phyloP scores from a whole-genome alignment of 2,329 filamentous ascomycete species.

The Fusarium graminum region DNA sequence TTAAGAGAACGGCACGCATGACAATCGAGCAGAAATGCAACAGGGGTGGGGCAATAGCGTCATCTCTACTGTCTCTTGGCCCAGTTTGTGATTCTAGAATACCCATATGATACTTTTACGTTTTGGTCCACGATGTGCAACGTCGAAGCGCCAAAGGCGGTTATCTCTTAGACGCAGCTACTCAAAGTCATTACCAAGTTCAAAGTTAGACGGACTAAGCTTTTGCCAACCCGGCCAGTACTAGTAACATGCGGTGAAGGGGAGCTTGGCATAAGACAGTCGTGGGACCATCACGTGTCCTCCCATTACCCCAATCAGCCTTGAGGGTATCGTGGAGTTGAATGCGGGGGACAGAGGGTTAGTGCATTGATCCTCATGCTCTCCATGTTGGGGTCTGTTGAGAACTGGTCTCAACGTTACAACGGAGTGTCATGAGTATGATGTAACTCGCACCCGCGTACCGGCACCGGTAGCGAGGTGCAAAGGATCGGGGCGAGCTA shows the following conservation, averaged over 20 bases:
- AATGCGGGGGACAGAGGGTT: conserved; percentile 44
- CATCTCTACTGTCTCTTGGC: conserved; percentile 2
- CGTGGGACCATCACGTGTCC: conserved; percentile 25
- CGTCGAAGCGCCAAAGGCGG: conserved; percentile 22
- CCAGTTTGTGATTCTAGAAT: conserved; percentile 21
- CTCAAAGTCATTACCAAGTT: conserved; percentile 18
- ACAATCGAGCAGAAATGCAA: conserved; percentile 8
- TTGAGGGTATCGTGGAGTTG: conserved; percentile 42
- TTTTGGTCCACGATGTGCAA: conserved; percentile 27
- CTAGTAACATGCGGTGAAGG: conserved; percentile 48
- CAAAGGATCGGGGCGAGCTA: conserved; percentile 8
- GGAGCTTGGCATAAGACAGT: conserved; percentile 7
- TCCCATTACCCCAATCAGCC: conserved; percentile 38
- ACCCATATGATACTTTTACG: conserved; percentile 29
- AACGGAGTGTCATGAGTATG: conserved; percentile 22
- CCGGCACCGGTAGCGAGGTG: neutral
- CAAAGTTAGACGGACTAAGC: conserved; percentile 25
- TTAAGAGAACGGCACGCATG: conserved; percentile 4
- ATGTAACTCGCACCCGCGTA: conserved; percentile 24
- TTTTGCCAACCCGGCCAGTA: conserved; percentile 19
- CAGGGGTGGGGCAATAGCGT: conserved; percentile 3
- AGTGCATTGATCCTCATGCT: conserved; percentile 11
- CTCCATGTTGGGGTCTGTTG: conserved; percentile 41
- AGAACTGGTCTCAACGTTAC: conserved; percentile 39
- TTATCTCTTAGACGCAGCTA: conserved; percentile 11